Base-by-base conservation (phyloP, 129 eudicot species). In the Glebionis coronaria region DNA sequence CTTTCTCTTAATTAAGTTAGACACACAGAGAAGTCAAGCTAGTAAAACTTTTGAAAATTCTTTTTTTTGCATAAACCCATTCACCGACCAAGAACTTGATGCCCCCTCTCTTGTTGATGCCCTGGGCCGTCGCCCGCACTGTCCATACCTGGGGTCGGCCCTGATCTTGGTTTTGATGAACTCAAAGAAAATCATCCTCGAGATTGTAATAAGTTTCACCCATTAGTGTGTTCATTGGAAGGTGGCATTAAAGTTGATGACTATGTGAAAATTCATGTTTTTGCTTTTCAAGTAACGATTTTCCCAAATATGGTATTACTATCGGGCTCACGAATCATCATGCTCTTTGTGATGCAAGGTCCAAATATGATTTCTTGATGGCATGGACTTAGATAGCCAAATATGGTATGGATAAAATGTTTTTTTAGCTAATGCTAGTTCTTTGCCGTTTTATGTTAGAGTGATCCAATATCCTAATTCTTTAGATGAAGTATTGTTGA, bases 261-360 rank as follows among this genome's bases (percentile, higher is more conserved):
- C 20, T 61, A 12, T 29, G 40, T 70, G n/a, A 28, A 51, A 14
- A 11, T 71, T 25, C 83, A 83, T 0, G 27, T 80, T 4, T n/a
- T 84, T 4, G 67, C 81, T 3, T 12, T 80, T 0, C 78, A 83
- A 59, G 81, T 80, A 7, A 80, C 85, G 1, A 12, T 80, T 4
- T 80, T 83, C 62, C 85, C 83, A 0, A 72, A 75, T 3, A 9
- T 10, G 90, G 90, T 0, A 23, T 84, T 25, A 28, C 77, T 16
- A n/a, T 81, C 9, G 86, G 86, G 12, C 35, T 78, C 13, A 56
- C 80, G 4, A 74, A 49, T 47, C 74, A 60, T 20, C 83, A 81
- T 6, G 16, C 42, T 6, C 55, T 64, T 25, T 72, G 69, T 3
- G 86, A 84, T 57, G 83, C 70, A 2, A 78, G 66, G 11, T 40